Evolutionary conservation across 106 monocot genomes (phyloP).

Genomic region (Iris macrosiphon): DNA sequence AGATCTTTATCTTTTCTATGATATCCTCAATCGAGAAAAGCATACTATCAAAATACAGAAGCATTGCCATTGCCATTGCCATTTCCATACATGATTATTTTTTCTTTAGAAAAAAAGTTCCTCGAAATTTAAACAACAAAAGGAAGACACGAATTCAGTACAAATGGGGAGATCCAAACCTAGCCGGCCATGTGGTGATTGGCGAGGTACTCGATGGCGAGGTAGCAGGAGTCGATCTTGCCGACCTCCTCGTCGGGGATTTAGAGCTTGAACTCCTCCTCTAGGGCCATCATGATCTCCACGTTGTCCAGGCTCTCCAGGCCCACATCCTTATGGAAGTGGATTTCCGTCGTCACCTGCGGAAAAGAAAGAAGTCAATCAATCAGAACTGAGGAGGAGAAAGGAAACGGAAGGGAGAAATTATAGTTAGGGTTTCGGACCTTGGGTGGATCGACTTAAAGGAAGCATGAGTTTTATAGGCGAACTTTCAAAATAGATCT

Average conservation of each 20-base stretch:
- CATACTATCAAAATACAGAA: too few species aligned
- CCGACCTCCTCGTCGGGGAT: slow-evolving; percentile 86
- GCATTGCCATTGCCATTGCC: too few species aligned
- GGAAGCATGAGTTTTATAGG: too few species aligned
- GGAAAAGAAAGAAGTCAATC: background rate
- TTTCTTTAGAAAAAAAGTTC: too few species aligned
- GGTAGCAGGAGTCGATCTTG: slow-evolving; percentile 64
- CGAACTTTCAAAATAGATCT: too few species aligned
- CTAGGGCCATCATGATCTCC: slow-evolving; percentile 83
- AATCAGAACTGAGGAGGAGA: too few species aligned
- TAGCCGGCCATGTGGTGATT: slow-evolving; percentile 50
- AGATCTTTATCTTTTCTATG: too few species aligned
- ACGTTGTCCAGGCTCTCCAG: slow-evolving; percentile 78
- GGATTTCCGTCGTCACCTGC: slow-evolving; percentile 63
- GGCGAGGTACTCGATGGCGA: slow-evolving; percentile 78
- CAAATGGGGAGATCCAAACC: too few species aligned
- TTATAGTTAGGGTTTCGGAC: slow-evolving; percentile 15
- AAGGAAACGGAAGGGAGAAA: background rate
- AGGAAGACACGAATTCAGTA: too few species aligned
- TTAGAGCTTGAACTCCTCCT: slow-evolving; percentile 97
- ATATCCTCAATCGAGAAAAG: too few species aligned
- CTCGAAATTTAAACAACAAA: too few species aligned
- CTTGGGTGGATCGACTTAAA: slow-evolving; percentile 75
- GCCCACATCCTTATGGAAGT: slow-evolving; percentile 87
- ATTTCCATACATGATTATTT: too few species aligned